Conservation (phyloP, 306 rosid species). For the Glycyrrhiza uralensis region DNA sequence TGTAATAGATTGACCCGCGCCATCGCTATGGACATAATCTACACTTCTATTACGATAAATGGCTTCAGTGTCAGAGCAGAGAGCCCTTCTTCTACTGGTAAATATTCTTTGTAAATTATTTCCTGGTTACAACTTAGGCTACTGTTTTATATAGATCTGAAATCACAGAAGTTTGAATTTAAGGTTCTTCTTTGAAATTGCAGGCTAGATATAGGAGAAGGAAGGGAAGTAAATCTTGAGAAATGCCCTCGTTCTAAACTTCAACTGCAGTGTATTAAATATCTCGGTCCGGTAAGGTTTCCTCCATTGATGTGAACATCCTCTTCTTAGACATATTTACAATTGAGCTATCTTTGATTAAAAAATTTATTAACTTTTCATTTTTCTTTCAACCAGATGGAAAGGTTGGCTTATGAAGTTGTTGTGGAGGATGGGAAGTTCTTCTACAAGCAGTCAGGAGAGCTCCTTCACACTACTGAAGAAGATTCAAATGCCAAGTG, state of each 20-base stretch:
- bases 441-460: constrained; percentile 69
- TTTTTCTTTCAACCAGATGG: constrained; percentile 58
- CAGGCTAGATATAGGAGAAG: constrained; percentile 99
- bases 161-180: constrained; percentile 4
- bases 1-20: constrained; percentile 85
- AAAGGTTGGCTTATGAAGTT: constrained; percentile 89
- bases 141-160: background rate
- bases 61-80: constrained; percentile 88
- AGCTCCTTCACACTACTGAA: constrained; percentile 57
- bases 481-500: constrained; percentile 63
- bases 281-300: constrained; percentile 91
- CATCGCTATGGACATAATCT: constrained; percentile 98
- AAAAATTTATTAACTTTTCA: background rate
- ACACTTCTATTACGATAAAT: constrained; percentile 74
- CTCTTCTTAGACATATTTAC: constrained; percentile 5
- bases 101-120: constrained; percentile 22
- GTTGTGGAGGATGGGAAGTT: constrained; percentile 72
- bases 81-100: constrained; percentile 99
- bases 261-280: constrained; percentile 92
- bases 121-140: background rate
- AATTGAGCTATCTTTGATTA: constrained; percentile 4
- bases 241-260: constrained; percentile 78
- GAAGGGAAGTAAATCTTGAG: constrained; percentile 83
- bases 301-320: constrained; percentile 1
- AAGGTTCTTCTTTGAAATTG: constrained; percentile 17